Evolutionary conservation across 1,284 basidiomycete genomes (phyloP).

Genomic region (Anthracocystis panici-leucophaei): DNA sequence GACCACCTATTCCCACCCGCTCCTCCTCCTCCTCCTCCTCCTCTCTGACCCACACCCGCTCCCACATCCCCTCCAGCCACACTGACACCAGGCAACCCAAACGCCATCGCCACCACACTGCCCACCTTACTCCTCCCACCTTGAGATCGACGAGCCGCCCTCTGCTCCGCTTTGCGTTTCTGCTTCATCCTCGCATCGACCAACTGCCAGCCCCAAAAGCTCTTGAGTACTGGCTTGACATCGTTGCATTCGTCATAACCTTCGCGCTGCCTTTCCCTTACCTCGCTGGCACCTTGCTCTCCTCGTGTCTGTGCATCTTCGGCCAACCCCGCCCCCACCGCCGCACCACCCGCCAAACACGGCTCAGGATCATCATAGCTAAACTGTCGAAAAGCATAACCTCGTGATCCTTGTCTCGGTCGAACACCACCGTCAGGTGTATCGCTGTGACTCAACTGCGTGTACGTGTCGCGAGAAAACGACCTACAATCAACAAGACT

Average conservation of each 20-base stretch:
- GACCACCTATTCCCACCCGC: slow-evolving; percentile 11
- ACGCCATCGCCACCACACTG: slow-evolving; percentile 41
- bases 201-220: slow-evolving; percentile 59
- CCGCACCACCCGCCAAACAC: not conserved
- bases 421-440: slow-evolving; percentile 27
- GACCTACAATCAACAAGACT: slow-evolving; percentile 57
- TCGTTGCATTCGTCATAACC: slow-evolving; percentile 56
- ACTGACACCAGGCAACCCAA: slow-evolving; percentile 15
- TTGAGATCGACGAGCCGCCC: slow-evolving; percentile 17
- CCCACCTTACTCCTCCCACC: slow-evolving; percentile 19
- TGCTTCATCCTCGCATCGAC: slow-evolving; percentile 46
- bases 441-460: slow-evolving; percentile 32
- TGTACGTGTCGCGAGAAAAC: slow-evolving; percentile 39
- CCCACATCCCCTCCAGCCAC: not conserved
- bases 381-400: slow-evolving; percentile 38
- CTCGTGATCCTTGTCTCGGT: slow-evolving; percentile 35
- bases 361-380: slow-evolving; percentile 49
- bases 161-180: slow-evolving; percentile 38
- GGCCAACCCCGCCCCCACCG: not conserved
- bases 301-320: not conserved
- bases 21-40: not conserved
- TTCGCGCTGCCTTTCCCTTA: slow-evolving; percentile 5
- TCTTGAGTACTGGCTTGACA: slow-evolving; percentile 49
- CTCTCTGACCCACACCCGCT: not conserved
- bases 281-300: not conserved